Evolutionary conservation across 176 grass and related monocot genomes (phyloP).

Genomic region (Hordeum vulgare): DNA sequence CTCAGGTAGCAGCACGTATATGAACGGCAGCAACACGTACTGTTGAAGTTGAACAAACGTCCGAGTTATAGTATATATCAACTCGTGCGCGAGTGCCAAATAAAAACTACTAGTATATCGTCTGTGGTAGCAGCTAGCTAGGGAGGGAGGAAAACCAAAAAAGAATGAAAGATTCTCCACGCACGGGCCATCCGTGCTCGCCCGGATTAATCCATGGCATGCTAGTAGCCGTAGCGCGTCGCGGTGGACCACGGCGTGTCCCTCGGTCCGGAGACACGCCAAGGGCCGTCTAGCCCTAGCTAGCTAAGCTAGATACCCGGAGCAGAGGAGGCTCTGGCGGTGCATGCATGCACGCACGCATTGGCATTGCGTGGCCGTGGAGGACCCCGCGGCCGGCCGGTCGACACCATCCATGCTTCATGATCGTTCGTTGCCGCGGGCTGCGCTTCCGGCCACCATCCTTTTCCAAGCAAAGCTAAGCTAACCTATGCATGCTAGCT

Average conservation of each 20-base stretch:
- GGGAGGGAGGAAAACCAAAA: too few relatives aligned
- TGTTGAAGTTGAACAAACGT: too few relatives aligned
- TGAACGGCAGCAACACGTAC: not conserved
- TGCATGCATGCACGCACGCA: not conserved
- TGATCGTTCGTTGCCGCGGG: not conserved
- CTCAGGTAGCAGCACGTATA: not conserved
- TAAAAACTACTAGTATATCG: not conserved
- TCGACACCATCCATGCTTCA: not conserved
- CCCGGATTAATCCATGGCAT: not conserved
- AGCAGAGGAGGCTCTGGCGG: not conserved
- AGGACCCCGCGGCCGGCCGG: not conserved
- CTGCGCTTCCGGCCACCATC: not conserved
- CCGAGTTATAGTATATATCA: not conserved
- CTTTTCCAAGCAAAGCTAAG: not conserved
- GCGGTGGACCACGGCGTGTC: slow-evolving; percentile 3
- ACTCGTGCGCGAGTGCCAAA: not conserved
- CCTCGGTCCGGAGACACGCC: slow-evolving; percentile 8
- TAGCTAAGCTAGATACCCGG: not conserved
- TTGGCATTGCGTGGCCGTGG: not conserved
- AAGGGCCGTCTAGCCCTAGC: not conserved
- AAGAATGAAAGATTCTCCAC: not conserved
- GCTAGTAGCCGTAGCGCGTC: not conserved
- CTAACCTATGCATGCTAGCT: not conserved
- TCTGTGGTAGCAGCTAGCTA: too few relatives aligned
- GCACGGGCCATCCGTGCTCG: not conserved